Evolutionary conservation across 768 basidiomycete genomes (phyloP).

Genomic region (Auriculariales sp.): DNA sequence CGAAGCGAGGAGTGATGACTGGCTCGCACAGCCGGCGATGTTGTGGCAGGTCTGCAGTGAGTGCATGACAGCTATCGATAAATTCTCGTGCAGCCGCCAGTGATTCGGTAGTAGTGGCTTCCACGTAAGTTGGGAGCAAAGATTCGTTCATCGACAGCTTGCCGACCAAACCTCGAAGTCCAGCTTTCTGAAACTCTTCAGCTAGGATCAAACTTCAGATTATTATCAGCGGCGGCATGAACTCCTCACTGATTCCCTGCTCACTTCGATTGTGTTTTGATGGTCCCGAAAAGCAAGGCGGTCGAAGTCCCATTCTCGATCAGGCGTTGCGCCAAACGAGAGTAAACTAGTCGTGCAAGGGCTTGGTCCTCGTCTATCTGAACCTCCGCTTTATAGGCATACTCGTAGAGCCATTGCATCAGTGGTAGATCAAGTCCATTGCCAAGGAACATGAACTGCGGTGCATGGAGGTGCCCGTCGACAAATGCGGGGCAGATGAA

Average conservation of each 20-base stretch:
- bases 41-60: slow-evolving; percentile 24
- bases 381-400: slow-evolving; percentile 74
- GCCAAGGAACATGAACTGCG: slow-evolving; percentile 81
- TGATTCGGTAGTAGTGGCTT: slow-evolving; percentile 30
- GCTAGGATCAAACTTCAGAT: slow-evolving; percentile 59
- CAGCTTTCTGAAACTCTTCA: slow-evolving; percentile 50
- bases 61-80: slow-evolving; percentile 30
- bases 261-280: slow-evolving; percentile 71
- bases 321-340: slow-evolving; percentile 47
- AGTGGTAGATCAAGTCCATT: slow-evolving; percentile 74
- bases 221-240: not conserved
- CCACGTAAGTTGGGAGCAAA: slow-evolving; percentile 54
- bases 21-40: slow-evolving; percentile 53
- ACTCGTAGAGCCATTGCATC: slow-evolving; percentile 72
- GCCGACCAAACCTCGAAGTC: slow-evolving; percentile 72
- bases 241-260: too few species aligned
- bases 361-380: slow-evolving; percentile 44
- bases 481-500: slow-evolving; percentile 71
- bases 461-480: slow-evolving; percentile 78
- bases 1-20: slow-evolving; percentile 78
- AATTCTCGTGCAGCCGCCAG: slow-evolving; percentile 41
- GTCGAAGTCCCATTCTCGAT: slow-evolving; percentile 64
- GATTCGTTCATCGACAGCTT: slow-evolving; percentile 86
- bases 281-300: slow-evolving; percentile 71
- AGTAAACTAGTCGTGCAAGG: slow-evolving; percentile 56